Evolutionary conservation across 2,329 filamentous ascomycete species (phyloP).

Genomic region (Claviceps cyperi): DNA sequence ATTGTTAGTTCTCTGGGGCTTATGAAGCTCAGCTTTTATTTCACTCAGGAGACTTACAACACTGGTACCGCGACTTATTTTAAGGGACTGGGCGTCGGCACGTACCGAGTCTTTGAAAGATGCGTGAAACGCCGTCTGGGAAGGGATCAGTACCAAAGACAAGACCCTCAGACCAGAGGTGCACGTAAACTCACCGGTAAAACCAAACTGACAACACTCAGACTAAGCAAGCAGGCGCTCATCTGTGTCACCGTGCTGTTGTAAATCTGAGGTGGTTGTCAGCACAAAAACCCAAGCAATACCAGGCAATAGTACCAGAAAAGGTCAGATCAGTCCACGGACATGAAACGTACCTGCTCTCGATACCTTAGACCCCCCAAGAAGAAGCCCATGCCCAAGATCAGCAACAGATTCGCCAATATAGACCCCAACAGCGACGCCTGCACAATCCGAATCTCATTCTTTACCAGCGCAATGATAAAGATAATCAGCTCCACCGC

Average conservation of each 20-base stretch:
- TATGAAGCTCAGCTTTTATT: conserved; percentile 1
- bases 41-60: conserved; percentile 42
- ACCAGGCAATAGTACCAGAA: too few relatives aligned
- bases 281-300: background rate
- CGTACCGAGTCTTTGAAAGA: conserved; percentile 51
- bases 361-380: conserved; percentile 73
- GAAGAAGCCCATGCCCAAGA: conserved; percentile 84
- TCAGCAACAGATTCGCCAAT: conserved; percentile 73
- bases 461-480: conserved; percentile 16
- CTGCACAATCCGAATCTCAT: conserved; percentile 83
- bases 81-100: conserved; percentile 59
- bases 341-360: conserved; percentile 48
- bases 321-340: too few relatives aligned
- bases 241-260: conserved; percentile 93
- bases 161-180: too few relatives aligned
- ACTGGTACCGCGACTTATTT: conserved; percentile 81
- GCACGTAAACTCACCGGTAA: conserved; percentile 46
- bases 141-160: conserved; percentile 11
- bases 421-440: conserved; percentile 83
- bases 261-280: conserved; percentile 46
- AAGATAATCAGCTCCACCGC: conserved; percentile 71
- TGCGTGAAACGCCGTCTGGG: conserved; percentile 74
- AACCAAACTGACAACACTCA: conserved; percentile 80
- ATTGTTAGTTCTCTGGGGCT: background rate
- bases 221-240: conserved; percentile 81